phyloP scores from a whole-genome alignment of 2,329 filamentous ascomycete genomes.

The Mycosphaerella arachidis region DNA sequence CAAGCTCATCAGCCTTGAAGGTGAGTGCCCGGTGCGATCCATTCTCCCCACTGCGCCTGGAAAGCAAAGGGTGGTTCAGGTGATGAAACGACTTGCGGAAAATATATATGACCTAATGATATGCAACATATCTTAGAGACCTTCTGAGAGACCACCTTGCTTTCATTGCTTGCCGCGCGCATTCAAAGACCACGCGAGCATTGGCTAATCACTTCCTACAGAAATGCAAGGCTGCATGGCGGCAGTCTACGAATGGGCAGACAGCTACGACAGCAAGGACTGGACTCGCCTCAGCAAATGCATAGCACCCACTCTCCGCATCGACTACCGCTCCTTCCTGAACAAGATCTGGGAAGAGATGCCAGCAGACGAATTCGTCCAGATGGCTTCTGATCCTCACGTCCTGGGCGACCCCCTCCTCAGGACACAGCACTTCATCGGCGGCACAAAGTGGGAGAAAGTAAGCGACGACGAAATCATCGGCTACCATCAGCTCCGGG shows the following conservation, averaged over 20 bases:
- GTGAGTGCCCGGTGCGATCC: constrained; percentile 22
- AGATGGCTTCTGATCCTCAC: constrained; percentile 48
- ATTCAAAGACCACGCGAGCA: background rate
- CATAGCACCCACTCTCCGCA: constrained; percentile 59
- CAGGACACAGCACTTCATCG: constrained; percentile 56
- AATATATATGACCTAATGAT: constrained; percentile 1
- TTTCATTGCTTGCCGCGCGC: background rate
- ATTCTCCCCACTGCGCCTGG: background rate
- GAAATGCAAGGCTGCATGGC: constrained; percentile 39
- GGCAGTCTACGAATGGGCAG: constrained; percentile 57
- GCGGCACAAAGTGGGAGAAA: constrained; percentile 51
- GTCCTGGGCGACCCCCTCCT: constrained; percentile 53
- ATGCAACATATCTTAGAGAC: constrained; percentile 10
- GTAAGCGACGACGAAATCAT: constrained; percentile 46
- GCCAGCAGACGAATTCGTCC: constrained; percentile 51
- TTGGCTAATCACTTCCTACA: constrained; percentile 7
- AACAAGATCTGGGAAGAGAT: constrained; percentile 54
- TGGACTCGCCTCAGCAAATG: constrained; percentile 57
- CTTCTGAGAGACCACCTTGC: constrained; percentile 1
- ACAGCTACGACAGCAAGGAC: constrained; percentile 63
- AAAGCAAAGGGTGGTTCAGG: background rate
- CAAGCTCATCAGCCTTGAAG: constrained; percentile 33
- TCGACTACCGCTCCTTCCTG: constrained; percentile 63
- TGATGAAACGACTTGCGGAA: constrained; percentile 6
- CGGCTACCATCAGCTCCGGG: constrained; percentile 54